Evolutionary conservation across 208 protist species (phyloP).

Genomic region (Leishmania guyanensis): DNA sequence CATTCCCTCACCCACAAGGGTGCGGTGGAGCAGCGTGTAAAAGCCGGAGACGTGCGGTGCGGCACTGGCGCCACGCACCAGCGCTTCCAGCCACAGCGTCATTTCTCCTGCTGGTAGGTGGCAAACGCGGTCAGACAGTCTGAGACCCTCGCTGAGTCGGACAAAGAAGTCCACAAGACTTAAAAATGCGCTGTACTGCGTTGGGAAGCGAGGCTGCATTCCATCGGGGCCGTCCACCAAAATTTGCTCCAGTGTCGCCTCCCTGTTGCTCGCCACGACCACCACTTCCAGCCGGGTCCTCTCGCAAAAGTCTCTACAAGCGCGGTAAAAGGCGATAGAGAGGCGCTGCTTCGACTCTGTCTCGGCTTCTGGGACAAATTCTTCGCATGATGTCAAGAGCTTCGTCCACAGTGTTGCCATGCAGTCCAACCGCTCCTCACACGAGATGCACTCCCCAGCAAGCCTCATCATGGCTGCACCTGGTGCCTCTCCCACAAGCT

Average conservation of each 20-base stretch:
- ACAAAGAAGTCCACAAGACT: slow-evolving; percentile 21
- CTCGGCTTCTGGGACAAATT: neutral
- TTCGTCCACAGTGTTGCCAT: slow-evolving; percentile 16
- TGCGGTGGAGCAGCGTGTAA: slow-evolving; percentile 43
- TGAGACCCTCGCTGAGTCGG: slow-evolving; percentile 1
- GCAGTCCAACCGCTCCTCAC: neutral
- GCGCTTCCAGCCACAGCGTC: slow-evolving; percentile 5
- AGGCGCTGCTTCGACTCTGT: slow-evolving; percentile 2
- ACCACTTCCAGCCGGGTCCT: neutral
- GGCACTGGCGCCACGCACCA: slow-evolving; percentile 11
- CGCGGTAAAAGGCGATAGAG: slow-evolving; percentile 8
- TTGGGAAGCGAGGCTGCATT: neutral
- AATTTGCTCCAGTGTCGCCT: slow-evolving; percentile 2
- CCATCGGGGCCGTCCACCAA: slow-evolving; percentile 5
- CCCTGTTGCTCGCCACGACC: neutral
- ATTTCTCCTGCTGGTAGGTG: neutral
- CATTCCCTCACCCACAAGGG: slow-evolving; percentile 17
- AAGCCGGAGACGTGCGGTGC: slow-evolving; percentile 44
- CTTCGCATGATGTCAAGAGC: slow-evolving; percentile 1
- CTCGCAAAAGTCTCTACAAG: slow-evolving; percentile 10
- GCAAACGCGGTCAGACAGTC: neutral
- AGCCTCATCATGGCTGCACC: neutral
- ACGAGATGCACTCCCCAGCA: neutral
- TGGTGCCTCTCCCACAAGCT: slow-evolving; percentile 7
- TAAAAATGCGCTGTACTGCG: slow-evolving; percentile 16